These are phyloP conservation scores for Penicillium brasilianum DNA, from an alignment of 2,329 filamentous ascomycete genomes.

Conservation along the genomic window DNA sequence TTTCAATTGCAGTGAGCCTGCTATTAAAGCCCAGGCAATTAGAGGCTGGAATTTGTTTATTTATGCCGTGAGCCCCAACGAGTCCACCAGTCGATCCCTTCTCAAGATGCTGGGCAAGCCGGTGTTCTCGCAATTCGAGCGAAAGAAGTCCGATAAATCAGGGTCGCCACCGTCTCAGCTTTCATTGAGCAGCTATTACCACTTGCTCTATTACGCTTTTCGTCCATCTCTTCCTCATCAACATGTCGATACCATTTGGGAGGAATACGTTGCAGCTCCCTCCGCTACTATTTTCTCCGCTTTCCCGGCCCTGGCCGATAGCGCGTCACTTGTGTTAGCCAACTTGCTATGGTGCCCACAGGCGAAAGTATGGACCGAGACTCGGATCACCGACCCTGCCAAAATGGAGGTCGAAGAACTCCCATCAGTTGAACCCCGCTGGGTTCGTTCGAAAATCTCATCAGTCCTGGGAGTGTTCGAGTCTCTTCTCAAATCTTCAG, in stretches of 20 bases:
- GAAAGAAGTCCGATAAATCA: conserved; percentile 61
- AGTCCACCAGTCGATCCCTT: conserved; percentile 60
- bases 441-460: conserved; percentile 75
- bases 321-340: conserved; percentile 72
- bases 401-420: conserved; percentile 73
- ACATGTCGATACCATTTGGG: conserved; percentile 80
- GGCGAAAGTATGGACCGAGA: conserved; percentile 72
- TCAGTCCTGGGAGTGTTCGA: conserved; percentile 69
- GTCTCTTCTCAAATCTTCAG: conserved; percentile 55
- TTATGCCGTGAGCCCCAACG: conserved; percentile 71
- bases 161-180: conserved; percentile 58
- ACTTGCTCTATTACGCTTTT: conserved; percentile 81
- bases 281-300: conserved; percentile 62
- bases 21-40: conserved; percentile 76
- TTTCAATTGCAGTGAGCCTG: conserved; percentile 77
- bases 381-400: conserved; percentile 67
- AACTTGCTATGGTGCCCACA: conserved; percentile 63
- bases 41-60: conserved; percentile 85
- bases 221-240: conserved; percentile 68
- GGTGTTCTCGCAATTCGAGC: conserved; percentile 69
- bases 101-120: conserved; percentile 71
- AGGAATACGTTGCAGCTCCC: conserved; percentile 70
- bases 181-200: conserved; percentile 75
- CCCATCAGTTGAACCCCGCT: conserved; percentile 82
- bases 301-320: conserved; percentile 58